These are phyloP conservation scores for Jatropha podagrica DNA, from an alignment of 441 rosid species.

Conservation along the genomic window DNA sequence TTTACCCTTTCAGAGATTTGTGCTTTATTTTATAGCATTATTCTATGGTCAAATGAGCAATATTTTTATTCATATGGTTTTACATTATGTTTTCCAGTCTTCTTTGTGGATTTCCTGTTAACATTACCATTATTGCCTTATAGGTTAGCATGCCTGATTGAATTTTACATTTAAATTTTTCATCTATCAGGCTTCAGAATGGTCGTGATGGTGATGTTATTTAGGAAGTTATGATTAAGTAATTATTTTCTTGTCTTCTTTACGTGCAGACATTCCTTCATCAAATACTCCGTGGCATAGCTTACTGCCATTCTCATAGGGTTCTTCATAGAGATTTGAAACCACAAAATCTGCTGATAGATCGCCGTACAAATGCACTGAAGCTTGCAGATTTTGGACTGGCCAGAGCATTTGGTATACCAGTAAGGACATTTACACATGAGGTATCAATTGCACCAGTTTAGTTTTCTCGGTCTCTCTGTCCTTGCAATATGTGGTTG, in stretches of 20 bases:
- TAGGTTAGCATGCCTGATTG: background rate
- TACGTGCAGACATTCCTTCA: slow-evolving; percentile 77
- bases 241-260: slow-evolving; percentile 1
- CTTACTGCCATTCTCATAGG: slow-evolving; percentile 98
- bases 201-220: background rate
- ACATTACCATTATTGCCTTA: background rate
- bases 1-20: background rate
- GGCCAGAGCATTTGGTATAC: slow-evolving; percentile 95
- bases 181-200: background rate
- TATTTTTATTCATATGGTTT: background rate
- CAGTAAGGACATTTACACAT: slow-evolving; percentile 96
- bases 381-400: slow-evolving; percentile 99
- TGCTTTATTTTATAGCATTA: slow-evolving; percentile 11
- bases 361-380: slow-evolving; percentile 79
- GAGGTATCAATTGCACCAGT: slow-evolving; percentile 52
- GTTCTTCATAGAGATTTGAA: slow-evolving; percentile 97
- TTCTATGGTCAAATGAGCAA: slow-evolving; percentile 2
- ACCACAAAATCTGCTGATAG: slow-evolving; percentile 92
- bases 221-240: background rate
- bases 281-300: slow-evolving; percentile 96
- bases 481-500: background rate
- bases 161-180: background rate
- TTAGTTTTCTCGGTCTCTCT: slow-evolving; percentile 9
- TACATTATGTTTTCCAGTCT: background rate
- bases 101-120: background rate